Base-by-base conservation (phyloP, 2,329 filamentous ascomycete species). In the Arthrobotrys iridis region DNA sequence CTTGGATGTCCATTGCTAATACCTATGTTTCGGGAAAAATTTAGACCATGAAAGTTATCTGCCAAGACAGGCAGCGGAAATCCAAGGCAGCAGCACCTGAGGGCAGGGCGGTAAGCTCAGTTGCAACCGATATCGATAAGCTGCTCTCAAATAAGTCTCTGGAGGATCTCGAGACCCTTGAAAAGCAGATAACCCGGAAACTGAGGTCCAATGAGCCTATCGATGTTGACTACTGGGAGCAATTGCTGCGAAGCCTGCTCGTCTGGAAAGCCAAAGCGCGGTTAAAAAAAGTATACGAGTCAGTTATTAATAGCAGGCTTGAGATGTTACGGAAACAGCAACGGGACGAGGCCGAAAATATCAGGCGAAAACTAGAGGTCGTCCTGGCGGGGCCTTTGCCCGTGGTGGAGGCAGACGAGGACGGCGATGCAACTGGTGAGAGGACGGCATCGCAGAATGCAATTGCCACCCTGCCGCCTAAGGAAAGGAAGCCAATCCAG, bases 191-290 rank as follows among this genome's bases (percentile, higher is more conserved):
- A 82, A 89, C 89, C 81, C 85, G 86, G 13, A 99, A 99, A 84
- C 84, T 99, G 52, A 87, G 89, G 60, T 96, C 93, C 5, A 90
- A 97, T 80, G 93, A 97, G 80, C 90, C 92, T 7, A 94, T 99
- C 78, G 95, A 99, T 82, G 93, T 91, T 1, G 95, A 99, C 83
- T 99, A 98, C 82, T 99, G 95, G 95, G 93, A 96, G 81, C 92
- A 97, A 81, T 85, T 99, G 13, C 85, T 99, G 76, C 89, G 90
- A 78, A 96, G 90, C 80, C 84, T 99, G 77, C 85, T 91, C 4
- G 89, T 97, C 0, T 97, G 92, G 89, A 98, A 98, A 83, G 93
- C 95, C 33, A 93, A 92, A 81, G 93, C 93, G 1, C 93, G 90
- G 81, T 83, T 99, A 62, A 89, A 89, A 78, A 89, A 88, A 76